Percentiles rank a stretch among this genome's conserved stretches.
phyloP scores from a whole-genome alignment of 2,329 filamentous ascomycete species.

The Apiospora phragmitis region DNA sequence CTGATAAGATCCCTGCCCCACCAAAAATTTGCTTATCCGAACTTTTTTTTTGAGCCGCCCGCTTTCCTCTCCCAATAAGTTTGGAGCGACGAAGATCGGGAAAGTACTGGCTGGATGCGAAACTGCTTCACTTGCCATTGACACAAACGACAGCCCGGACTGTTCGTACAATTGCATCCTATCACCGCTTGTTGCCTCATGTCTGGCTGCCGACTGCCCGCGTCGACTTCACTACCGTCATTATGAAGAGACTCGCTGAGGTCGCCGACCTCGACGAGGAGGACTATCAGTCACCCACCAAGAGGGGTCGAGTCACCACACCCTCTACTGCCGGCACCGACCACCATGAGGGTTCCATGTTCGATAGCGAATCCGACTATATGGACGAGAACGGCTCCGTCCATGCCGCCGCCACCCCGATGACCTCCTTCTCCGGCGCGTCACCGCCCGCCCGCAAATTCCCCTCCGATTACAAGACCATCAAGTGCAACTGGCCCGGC shows the following conservation, averaged over 20 bases:
- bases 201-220: neutral
- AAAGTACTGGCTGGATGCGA: neutral
- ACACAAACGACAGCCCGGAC: neutral
- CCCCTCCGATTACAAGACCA: slow-evolving; percentile 74
- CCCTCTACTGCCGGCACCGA: slow-evolving; percentile 11
- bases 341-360: slow-evolving; percentile 8
- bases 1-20: slow-evolving; percentile 1
- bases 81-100: neutral
- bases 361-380: slow-evolving; percentile 10
- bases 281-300: neutral
- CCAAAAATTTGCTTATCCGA: slow-evolving; percentile 8
- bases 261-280: slow-evolving; percentile 3
- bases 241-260: slow-evolving; percentile 23
- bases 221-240: neutral
- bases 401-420: slow-evolving; percentile 40
- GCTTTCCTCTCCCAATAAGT: slow-evolving; percentile 4
- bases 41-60: slow-evolving; percentile 1
- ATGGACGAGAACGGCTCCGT: slow-evolving; percentile 20
- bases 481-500: slow-evolving; percentile 70
- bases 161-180: too few relatives aligned
- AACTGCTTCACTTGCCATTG: slow-evolving; percentile 2
- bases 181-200: neutral
- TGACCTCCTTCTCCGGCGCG: slow-evolving; percentile 45
- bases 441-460: slow-evolving; percentile 49
- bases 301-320: slow-evolving; percentile 9